Conservation (phyloP, 1,139 yeast species). For the Debaryomyces fabryi region DNA sequence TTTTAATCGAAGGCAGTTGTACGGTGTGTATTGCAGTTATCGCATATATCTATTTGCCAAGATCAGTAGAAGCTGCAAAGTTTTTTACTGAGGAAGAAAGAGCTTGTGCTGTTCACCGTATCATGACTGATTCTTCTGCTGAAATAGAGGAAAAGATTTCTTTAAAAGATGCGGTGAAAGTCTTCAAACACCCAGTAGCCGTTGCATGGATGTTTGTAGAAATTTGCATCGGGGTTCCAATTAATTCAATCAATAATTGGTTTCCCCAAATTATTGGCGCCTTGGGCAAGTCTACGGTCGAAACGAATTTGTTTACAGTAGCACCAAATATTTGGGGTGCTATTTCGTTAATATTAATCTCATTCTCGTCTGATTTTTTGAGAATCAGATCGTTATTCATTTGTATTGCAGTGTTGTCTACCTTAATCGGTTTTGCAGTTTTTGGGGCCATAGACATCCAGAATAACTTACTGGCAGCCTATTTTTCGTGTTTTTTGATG, state of each 20-base stretch:
- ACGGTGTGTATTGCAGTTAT: constrained; percentile 21
- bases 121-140: constrained; percentile 31
- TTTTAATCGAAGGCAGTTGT: constrained; percentile 25
- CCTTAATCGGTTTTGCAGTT: constrained; percentile 48
- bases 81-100: constrained; percentile 30
- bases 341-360: constrained; percentile 24
- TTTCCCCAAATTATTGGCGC: constrained; percentile 39
- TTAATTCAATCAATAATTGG: constrained; percentile 52
- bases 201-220: constrained; percentile 40
- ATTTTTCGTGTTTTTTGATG: constrained; percentile 40
- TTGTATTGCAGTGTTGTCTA: constrained; percentile 36
- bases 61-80: constrained; percentile 29
- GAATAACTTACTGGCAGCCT: constrained; percentile 40
- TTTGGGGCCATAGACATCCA: constrained; percentile 47
- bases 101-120: constrained; percentile 27
- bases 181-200: constrained; percentile 31
- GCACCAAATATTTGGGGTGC: constrained; percentile 39
- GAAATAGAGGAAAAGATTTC: constrained; percentile 22
- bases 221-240: constrained; percentile 50
- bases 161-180: constrained; percentile 29
- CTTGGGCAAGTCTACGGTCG: constrained; percentile 31
- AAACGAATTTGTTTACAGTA: constrained; percentile 32
- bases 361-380: constrained; percentile 28
- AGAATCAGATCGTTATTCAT: constrained; percentile 37
- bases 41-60: constrained; percentile 23